Percentiles rank a stretch among this genome's conserved stretches.
Evolutionary conservation across 331 rosid species (phyloP).

Genomic region (Malus hybrid): DNA sequence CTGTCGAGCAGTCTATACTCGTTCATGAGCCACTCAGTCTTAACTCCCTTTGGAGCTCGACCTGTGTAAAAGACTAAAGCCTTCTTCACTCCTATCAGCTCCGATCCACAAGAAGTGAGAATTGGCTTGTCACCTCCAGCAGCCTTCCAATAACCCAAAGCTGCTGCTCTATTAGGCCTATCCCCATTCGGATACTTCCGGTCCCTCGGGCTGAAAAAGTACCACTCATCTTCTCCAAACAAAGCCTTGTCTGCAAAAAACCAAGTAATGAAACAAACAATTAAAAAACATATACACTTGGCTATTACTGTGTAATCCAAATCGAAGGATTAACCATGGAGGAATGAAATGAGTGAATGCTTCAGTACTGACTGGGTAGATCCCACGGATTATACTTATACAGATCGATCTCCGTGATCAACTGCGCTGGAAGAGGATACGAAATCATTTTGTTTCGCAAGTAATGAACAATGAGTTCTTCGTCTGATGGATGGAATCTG

Average conservation of each 20-base stretch:
- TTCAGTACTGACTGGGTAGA: conserved; percentile 47
- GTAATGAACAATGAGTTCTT: conserved; percentile 76
- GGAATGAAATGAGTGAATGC: conserved; percentile 9
- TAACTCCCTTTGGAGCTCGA: conserved; percentile 49
- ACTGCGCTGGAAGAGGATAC: conserved; percentile 51
- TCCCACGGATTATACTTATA: conserved; percentile 76
- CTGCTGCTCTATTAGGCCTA: conserved; percentile 72
- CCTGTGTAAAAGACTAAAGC: conserved; percentile 59
- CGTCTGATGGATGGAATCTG: conserved; percentile 70
- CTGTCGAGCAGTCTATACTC: conserved; percentile 50
- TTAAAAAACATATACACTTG: neutral
- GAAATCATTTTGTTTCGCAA: conserved; percentile 53
- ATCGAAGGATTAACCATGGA: neutral
- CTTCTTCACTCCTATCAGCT: conserved; percentile 62
- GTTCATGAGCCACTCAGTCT: conserved; percentile 68
- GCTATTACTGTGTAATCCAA: neutral
- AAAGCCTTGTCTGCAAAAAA: conserved; percentile 52
- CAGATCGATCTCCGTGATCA: conserved; percentile 63
- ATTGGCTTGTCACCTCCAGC: conserved; percentile 68
- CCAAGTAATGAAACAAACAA: neutral
- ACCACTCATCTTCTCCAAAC: conserved; percentile 77
- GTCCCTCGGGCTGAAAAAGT: conserved; percentile 67
- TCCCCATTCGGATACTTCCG: conserved; percentile 60
- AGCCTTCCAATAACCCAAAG: conserved; percentile 77
- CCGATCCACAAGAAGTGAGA: conserved; percentile 36